Evolutionary conservation across 208 protist genomes (phyloP), one percentile per base, ranked within the genome.

Genomic region (Herpetomonas samuelpessoai): DNA sequence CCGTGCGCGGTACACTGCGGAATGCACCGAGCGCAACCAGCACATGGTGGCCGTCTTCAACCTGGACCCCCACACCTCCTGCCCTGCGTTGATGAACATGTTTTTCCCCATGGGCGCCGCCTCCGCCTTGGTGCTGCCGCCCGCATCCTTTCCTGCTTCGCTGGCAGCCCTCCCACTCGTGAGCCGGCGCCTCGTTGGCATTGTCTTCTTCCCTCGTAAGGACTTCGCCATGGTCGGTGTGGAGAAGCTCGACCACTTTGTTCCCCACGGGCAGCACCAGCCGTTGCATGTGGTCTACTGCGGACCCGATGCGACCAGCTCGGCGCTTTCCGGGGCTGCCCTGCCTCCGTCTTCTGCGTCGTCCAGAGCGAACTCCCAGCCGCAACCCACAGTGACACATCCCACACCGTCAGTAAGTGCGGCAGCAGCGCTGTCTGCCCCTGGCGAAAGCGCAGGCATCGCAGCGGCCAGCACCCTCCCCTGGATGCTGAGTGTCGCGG

Each of bases 221-320:
- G 75, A 73, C 39, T 87, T 86, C 60, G 88, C 85, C 19, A 75
- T 79, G 68, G 69, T 90, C 4, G 88, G 76, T 3, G 81, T 92
- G 14, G 78, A 95, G 63, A 95, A 90, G 60, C 71, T 91, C 9
- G 57, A 92, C 70, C 67, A 92, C 59, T 95, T 95, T 63, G 84
- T 88, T 4, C 84, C 88, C 6, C 65, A 85, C 45, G 69, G 84
- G 22, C 88, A 95, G 57, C 80, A 87, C 55, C 76, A 91, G 59
- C 76, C 74, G 35, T 76, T 95, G 3, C 53, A 67, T 19, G 88
- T 91, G 50, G 73, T 69, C 0, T 92, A 91, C 72, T 91, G 79
- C 62, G 76, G 78, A 12, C 81, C 73, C 0, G 81, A 85, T 38
- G 57, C 51, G 30, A 44, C 59, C 51, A 31, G 18, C 27, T 46